A percentile compares a stretch with the other conserved stretches of the same genome.
Conservation (phyloP, 2,329 filamentous ascomycete species). For the Sarocladium kiliense region DNA sequence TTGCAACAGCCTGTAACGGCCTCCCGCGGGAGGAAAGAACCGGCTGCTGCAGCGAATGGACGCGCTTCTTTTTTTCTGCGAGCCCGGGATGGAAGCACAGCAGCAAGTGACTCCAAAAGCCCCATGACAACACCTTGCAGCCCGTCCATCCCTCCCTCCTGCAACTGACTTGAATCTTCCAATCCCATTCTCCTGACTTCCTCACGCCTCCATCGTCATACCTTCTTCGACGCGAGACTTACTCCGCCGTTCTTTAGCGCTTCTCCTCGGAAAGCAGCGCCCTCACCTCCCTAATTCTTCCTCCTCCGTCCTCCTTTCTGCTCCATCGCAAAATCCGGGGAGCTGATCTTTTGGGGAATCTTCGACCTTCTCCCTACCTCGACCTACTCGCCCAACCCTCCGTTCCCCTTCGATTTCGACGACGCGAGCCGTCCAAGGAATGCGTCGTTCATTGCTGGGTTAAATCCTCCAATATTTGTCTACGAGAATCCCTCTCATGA, state of each 20-base stretch:
- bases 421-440: slow-evolving; percentile 11
- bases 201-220: not conserved
- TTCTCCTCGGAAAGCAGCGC: not conserved
- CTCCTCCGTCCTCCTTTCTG: not conserved
- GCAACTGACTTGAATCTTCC: not conserved
- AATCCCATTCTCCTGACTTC: not conserved
- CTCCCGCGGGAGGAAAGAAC: slow-evolving; percentile 9
- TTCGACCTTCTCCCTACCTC: not conserved
- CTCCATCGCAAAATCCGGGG: not conserved
- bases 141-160: not conserved
- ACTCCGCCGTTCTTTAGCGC: slow-evolving; percentile 11
- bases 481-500: slow-evolving; percentile 12
- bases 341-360: not conserved
- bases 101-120: not conserved
- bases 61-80: slow-evolving; percentile 5
- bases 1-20: not conserved
- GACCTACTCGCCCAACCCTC: not conserved
- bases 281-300: not conserved
- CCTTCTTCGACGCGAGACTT: slow-evolving; percentile 7
- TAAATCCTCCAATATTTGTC: not conserved
- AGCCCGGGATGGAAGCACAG: not conserved
- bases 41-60: slow-evolving; percentile 3
- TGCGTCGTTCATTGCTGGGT: slow-evolving; percentile 8
- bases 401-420: not conserved
- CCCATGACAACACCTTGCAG: slow-evolving; percentile 9